Evolutionary conservation across 2,329 filamentous ascomycete genomes (phyloP), one percentile per base, ranked within the genome.

Genomic region (Aspergillus luchuensis): DNA sequence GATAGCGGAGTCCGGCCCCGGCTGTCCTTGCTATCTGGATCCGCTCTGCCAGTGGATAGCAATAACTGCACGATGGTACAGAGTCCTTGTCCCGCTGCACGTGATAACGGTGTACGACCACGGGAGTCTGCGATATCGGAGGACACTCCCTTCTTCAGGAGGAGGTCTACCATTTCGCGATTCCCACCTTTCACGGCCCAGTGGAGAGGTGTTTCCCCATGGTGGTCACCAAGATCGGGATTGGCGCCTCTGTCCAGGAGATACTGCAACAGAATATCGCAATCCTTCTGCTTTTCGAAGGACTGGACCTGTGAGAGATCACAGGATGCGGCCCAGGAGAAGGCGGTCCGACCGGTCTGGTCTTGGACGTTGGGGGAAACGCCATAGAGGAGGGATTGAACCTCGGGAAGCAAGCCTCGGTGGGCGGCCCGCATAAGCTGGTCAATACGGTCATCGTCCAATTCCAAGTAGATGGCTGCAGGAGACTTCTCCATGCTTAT

Each of bases 171-270:
- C 57, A 61, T 63, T 6, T 21, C n/a, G 4, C 58, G 7, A 10
- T 63, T 45, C 2, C 60, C 63, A 13, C 21, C 55, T 21, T 63
- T 64, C 2, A 49, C 58, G 3, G 60, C 63, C 63, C 63, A 64
- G 15, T 64, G 63, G 17, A 64, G 17, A 5, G 63, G 60, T 4
- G 60, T 57, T 33, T 64, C 60, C 15, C 60, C 63, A 39, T 60
- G 55, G 10, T 58, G 17, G 33, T 64, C 62, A 10, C 13, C 62
- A 8, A 63, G 54, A 6, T 63, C 50, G 3, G 60, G 60, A n/a
- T 59, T 39, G 4, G 60, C 60, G 4, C 60, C 63, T 56, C 56
- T 43, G 28, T 58, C 57, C 21, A 64, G 47, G 15, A 64, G 57
- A 17, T 57, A 60, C 21, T 62, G 54, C 56, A 60, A 25, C n/a